Base-by-base conservation (phyloP, 106 monocot species). In the Chionographis japonica region DNA sequence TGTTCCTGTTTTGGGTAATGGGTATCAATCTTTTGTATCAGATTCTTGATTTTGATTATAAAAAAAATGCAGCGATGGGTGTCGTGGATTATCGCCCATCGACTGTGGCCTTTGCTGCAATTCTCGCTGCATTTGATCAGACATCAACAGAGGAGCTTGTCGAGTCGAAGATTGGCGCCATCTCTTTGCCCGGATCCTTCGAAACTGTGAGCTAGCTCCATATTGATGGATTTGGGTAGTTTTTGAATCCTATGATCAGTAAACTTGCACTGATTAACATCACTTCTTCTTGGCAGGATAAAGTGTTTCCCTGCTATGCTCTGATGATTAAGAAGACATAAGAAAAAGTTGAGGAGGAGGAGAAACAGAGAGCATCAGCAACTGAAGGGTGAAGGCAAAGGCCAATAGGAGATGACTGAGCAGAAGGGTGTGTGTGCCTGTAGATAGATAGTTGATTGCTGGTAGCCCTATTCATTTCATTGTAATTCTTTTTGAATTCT, bases 251-350 rank as follows among this genome's bases (percentile, higher is more conserved):
- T 27, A 1, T 68, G 2, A 11, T 0, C 37, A 12, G 36, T 40
- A 39, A 39, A 15, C 9, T 18, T 4, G 17, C 46, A 53, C 19
- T 13, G 16, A 11, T 50, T 40, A 58, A 41, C 5, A 20, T 27
- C 65, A 35, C 71, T 61, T 54, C 56, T 72, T 12, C 68, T 35
- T 81, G 19, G 20, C 77, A 92, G 88, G 88, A 78, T 19, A 69
- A 80, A 65, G 82, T 88, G 57, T 81, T 77, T 72, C 77, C 88
- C 69, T 93, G 86, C 86, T 89, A 89, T 66, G 79, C 51, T 63
- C 54, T 62, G 72, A 84, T 91, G 83, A 81, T 86, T 78, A 80
- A 86, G 52, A 69, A 84, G 64, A 66, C 81, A 60, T 50, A 27
- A 66, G 40, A 84, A 60, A 65, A 67, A 69, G 70, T 67, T 60